Evolutionary conservation across 73 alveolate genomes (phyloP).

Genomic region (Durusdinium trenchii): DNA sequence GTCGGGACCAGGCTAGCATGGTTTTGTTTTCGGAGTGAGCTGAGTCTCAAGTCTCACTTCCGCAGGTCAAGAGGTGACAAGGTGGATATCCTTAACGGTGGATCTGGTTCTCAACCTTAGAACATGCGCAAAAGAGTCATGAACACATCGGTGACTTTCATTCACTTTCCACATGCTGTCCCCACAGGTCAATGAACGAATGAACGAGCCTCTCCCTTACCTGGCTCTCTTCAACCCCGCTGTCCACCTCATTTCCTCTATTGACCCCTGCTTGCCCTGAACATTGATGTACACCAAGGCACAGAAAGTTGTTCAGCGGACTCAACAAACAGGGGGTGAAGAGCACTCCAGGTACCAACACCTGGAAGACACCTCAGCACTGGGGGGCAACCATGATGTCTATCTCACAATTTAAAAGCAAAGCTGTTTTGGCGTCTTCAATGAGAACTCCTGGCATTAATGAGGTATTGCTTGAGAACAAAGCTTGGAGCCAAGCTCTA

Average conservation of each 20-base stretch:
- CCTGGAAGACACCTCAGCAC: conserved; percentile 64
- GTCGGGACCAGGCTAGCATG: not conserved
- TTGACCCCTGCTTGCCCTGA: not conserved
- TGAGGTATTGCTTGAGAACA: not conserved
- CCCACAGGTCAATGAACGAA: not conserved
- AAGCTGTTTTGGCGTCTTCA: not conserved
- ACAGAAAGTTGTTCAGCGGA: conserved; percentile 91
- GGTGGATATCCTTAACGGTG: no score
- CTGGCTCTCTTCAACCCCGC: not conserved
- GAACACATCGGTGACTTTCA: no score
- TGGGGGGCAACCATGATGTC: not conserved
- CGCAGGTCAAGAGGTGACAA: no score
- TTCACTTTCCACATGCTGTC: not conserved
- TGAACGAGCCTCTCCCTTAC: no score
- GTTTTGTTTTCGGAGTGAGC: no score
- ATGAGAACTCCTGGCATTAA: no score
- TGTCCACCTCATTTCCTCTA: not conserved
- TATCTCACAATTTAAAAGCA: not conserved
- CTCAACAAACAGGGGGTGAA: conserved; percentile 85
- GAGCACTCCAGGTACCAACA: conserved; percentile 94
- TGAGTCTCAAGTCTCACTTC: no score
- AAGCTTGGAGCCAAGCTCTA: not conserved
- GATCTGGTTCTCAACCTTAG: no score
- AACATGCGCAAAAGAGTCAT: no score
- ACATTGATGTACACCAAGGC: not conserved